Evolutionary conservation across 805 yeast genomes (phyloP).

Genomic region (Blastobotrys attinorum): DNA sequence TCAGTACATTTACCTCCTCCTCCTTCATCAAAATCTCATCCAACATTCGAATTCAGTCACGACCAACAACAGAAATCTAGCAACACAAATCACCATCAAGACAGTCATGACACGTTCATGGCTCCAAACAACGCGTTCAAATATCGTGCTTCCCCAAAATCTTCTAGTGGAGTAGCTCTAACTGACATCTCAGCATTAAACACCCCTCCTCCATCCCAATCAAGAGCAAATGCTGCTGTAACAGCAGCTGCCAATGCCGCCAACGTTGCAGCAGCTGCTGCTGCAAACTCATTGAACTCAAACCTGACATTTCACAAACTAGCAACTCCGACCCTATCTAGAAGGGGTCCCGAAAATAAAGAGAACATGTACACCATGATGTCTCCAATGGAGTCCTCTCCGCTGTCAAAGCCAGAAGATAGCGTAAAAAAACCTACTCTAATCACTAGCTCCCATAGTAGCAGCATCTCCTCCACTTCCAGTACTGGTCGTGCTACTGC

Average conservation of each 20-base stretch:
- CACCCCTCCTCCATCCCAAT: constrained; percentile 18
- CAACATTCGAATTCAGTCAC: background rate
- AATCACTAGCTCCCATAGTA: too few species aligned
- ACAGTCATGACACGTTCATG: background rate
- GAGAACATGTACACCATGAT: background rate
- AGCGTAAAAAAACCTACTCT: background rate
- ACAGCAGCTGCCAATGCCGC: constrained; percentile 4
- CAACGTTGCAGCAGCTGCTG: background rate
- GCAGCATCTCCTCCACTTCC: too few species aligned
- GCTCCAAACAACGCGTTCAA: background rate
- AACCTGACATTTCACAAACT: background rate
- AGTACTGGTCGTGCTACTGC: too few species aligned
- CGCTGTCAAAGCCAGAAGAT: background rate
- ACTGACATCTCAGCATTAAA: constrained; percentile 15
- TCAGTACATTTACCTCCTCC: constrained; percentile 38
- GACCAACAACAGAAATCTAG: constrained; percentile 1
- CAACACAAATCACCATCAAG: background rate
- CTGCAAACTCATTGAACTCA: background rate
- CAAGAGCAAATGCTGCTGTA: constrained; percentile 5
- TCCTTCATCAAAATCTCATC: constrained; percentile 21
- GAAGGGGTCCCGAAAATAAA: background rate
- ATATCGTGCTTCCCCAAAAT: background rate
- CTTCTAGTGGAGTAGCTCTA: background rate
- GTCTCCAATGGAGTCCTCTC: background rate
- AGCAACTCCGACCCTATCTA: background rate